Conservation (phyloP, 805 yeast species). For the Metschnikowia drakensbergensis region DNA sequence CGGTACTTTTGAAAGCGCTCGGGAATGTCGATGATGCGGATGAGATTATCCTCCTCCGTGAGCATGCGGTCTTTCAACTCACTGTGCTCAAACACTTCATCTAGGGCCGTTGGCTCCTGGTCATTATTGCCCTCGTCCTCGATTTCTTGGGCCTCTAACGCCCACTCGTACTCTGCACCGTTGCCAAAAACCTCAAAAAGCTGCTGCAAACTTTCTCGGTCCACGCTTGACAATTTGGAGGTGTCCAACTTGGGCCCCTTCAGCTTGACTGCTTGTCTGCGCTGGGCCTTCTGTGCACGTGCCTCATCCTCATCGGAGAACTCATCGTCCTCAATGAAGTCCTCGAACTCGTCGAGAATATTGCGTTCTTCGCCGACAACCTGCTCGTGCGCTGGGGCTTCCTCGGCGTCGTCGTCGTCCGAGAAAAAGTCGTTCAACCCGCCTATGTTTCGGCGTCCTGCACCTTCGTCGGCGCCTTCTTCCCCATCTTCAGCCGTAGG, state of each 20-base stretch:
- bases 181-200: slow-evolving; percentile 94
- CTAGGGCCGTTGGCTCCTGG: slow-evolving; percentile 58
- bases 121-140: slow-evolving; percentile 54
- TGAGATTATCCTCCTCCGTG: slow-evolving; percentile 86
- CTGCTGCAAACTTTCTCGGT: slow-evolving; percentile 88
- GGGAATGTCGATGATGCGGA: slow-evolving; percentile 81
- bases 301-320: slow-evolving; percentile 73
- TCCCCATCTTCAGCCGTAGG: slow-evolving; percentile 34
- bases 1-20: slow-evolving; percentile 86
- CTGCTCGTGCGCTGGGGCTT: slow-evolving; percentile 7
- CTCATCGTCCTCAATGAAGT: slow-evolving; percentile 96
- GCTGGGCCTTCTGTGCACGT: slow-evolving; percentile 32
- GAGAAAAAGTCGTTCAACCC: slow-evolving; percentile 69
- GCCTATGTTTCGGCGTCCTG: slow-evolving; percentile 11
- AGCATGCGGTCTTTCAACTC: slow-evolving; percentile 88
- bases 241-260: slow-evolving; percentile 49
- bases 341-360: slow-evolving; percentile 82
- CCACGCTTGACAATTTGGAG: slow-evolving; percentile 58
- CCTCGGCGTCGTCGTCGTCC: slow-evolving; percentile 44
- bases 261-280: slow-evolving; percentile 31
- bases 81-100: slow-evolving; percentile 91
- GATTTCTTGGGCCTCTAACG: slow-evolving; percentile 80
- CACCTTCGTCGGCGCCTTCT: slow-evolving; percentile 8
- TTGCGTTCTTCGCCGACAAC: slow-evolving; percentile 27
- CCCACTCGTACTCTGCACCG: slow-evolving; percentile 98